Base-by-base conservation (phyloP, 176 grass and related monocot species). In the Oryza brachyantha region DNA sequence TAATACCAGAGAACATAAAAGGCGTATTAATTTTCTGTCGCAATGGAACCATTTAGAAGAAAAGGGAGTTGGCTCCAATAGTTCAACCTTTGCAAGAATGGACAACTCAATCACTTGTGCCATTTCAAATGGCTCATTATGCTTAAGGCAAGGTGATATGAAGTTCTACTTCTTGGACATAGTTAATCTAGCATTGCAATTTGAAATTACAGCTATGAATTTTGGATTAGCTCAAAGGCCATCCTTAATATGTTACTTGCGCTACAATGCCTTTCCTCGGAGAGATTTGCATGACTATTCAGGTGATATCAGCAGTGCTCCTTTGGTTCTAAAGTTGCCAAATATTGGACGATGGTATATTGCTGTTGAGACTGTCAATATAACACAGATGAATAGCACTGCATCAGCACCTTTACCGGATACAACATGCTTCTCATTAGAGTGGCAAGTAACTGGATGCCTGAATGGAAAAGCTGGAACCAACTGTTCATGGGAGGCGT, bases 291-390 rank as follows among this genome's bases (percentile, higher is more conserved):
- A 98, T 83, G 96, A 98, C 78, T 92, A 94, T 86, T 92, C 85
- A 68, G 75, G 76, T 81, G 89, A 91, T 64, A 87, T 89, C 75
- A 90, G 70, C 63, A 83, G 66, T 80, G 77, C 69, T 73, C 80
- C 89, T 68, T 85, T 98, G 81, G 80, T 88, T 85, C 81, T 98
- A 34, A 94, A 81, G 43, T 92, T 79, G 3, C 96, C 92, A 75
- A 92, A 88, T 84, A 88, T 94, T 85, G 92, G 96, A 50, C 81
- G 92, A 41, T 98, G 96, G 95, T 94, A 92, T 70, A 77, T 98
- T 68, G 86, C 88, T 85, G 55, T 98, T 72, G 81, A 94, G 77
- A 77, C 75, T 43, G 76, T 86, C 63, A 92, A 92, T 40, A 84
- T 76, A 61, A 85, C 77, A 48, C 59, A 86, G 63, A 81, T 55